Base-by-base conservation (phyloP, 176 grass and related monocot genomes). In the Juncus effusus region DNA sequence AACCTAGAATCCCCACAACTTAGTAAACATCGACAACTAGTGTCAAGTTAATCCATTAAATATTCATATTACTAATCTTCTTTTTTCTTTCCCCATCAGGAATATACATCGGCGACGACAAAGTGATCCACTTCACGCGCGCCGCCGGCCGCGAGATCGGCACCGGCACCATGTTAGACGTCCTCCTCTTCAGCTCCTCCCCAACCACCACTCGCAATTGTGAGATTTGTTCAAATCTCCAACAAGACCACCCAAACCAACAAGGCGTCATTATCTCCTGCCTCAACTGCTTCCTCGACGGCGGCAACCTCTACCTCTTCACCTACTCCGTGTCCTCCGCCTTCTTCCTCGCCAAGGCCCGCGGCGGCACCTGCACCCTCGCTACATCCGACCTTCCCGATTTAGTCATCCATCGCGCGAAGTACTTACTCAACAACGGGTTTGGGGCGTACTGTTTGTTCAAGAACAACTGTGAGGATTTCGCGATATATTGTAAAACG, bases 381-480 rank as follows among this genome's bases (percentile, higher is more conserved):
- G 91, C 91, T 3, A 0, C 49, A 49, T 87, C 91, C 0, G 91
- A 96, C 19, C 57, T 60, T 13, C 19, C 49, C 19, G 13, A 81
- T 5, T 7, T 28, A 16, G 87, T 96, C 4, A 39, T 87, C 44
- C 76, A 83, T 12, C 87, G 91, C 9, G 87, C 91, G 9, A 54
- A 61, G 10, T 78, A 77, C 61, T 80, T 90, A 7, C 91, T 90
- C 1, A 61, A 81, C 56, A 79, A 60, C 1, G 91, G 87, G 3
- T 96, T 96, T 11, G 83, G 91, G 5, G 65, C 72, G 62, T 96
- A 96, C 72, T 75, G 61, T 51, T 45, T 90, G 28, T 96, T 96
- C 69, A 90, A 81, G 80, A 96, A 96, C 76, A 96, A 90, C 62
- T 96, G 91, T 0, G 91, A 96, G 81, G 91, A 90, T 69, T 96